Evolutionary conservation across 1,139 yeast genomes (phyloP), one percentile per base, ranked within the genome.

Genomic region (Suhomyces atakaporum): DNA sequence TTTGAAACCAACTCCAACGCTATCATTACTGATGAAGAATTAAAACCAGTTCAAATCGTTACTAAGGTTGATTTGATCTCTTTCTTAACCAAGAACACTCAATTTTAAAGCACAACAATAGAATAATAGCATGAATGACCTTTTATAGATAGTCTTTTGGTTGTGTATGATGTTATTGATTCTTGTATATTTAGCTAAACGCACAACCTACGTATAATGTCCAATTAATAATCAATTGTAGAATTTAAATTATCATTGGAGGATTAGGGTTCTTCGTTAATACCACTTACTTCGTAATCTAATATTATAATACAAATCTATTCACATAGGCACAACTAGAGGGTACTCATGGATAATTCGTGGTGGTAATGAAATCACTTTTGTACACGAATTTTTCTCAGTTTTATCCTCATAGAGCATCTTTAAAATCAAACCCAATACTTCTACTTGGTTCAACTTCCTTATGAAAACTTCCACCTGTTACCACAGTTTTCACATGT

Each of bases 401-500:
- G 20, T 18, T n/a, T n/a, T n/a, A n/a, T n/a, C n/a, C n/a, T n/a
- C n/a, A n/a, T n/a, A n/a, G n/a, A n/a, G n/a, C n/a, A n/a, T n/a
- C n/a, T 18, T 18, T 6, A 18, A 8, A 18, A 8, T 18, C 8
- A 18, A 18, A 18, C 20, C 20, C 5, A 18, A 8, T 8, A 18
- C 5, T 18, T 18, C 20, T 18, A n/a, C n/a, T n/a, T n/a, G n/a
- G n/a, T n/a, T n/a, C n/a, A n/a, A n/a, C n/a, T n/a, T n/a, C n/a
- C n/a, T 43, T 53, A 84, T 14, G 92, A 84, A 58, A 90, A 90
- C 64, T 92, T 90, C 97, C 97, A 92, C 63, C 97, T 79, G 59
- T 92, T 88, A 49, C 97, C 97, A 71, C 98, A 92, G 50, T 82
- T 86, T 56, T 90, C 97, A 69, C 97, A 92, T 2, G 97, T 90